Evolutionary conservation across 768 basidiomycete species (phyloP).

Genomic region (Lactarius sp.): DNA sequence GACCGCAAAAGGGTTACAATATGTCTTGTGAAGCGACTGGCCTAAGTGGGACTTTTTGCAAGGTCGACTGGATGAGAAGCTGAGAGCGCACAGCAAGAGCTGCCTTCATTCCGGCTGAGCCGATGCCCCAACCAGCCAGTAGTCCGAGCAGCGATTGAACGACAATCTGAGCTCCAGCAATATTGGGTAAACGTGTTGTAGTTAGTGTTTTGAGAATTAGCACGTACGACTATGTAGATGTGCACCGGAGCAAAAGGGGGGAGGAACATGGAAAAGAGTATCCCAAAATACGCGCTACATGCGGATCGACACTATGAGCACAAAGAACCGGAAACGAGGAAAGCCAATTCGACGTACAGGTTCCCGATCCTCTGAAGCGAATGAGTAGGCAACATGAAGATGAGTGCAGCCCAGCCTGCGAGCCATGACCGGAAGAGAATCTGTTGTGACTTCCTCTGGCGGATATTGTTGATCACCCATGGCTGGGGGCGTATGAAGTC

Average conservation of each 20-base stretch:
- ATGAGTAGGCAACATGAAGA: constrained; percentile 38
- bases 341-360: constrained; percentile 34
- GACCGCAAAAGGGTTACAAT: background rate
- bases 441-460: constrained; percentile 35
- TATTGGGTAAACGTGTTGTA: constrained; percentile 33
- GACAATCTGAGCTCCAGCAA: constrained; percentile 2
- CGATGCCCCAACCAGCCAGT: constrained; percentile 50
- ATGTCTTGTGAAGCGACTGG: background rate
- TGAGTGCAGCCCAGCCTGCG: constrained; percentile 36
- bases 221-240: constrained; percentile 6
- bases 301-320: background rate
- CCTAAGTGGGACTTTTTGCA: constrained; percentile 28
- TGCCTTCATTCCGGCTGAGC: constrained; percentile 49
- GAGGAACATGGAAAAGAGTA: constrained; percentile 10
- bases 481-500: constrained; percentile 24
- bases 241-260: constrained; percentile 20
- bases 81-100: constrained; percentile 39
- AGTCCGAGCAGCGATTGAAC: constrained; percentile 35
- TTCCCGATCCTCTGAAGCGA: constrained; percentile 38
- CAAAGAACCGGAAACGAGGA: background rate
- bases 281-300: constrained; percentile 14
- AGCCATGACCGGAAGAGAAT: constrained; percentile 40
- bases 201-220: constrained; percentile 27
- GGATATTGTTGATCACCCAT: constrained; percentile 38
- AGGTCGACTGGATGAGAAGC: constrained; percentile 29